phyloP scores from a whole-genome alignment of 441 rosid genomes.

The Erysimum cheiri region DNA sequence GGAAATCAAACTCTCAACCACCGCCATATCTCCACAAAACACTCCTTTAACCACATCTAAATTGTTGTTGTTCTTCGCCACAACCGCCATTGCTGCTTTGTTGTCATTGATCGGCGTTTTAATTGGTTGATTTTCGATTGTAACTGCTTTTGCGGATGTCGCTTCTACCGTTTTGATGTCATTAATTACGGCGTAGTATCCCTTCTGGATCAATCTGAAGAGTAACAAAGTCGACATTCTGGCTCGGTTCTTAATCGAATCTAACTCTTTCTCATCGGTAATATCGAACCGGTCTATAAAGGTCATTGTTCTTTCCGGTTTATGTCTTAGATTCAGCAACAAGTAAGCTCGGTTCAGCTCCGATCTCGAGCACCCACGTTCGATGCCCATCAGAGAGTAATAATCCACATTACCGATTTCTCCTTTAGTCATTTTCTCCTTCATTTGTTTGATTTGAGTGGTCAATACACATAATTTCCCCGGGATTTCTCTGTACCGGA shows the following conservation, averaged over 20 bases:
- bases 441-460: neutral
- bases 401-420: neutral
- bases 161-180: neutral
- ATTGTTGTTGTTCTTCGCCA: neutral
- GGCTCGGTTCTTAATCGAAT: neutral
- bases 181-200: neutral
- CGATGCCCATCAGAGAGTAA: neutral
- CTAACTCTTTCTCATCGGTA: neutral
- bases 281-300: neutral
- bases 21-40: slow-evolving; percentile 6
- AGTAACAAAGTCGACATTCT: slow-evolving; percentile 5
- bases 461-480: slow-evolving; percentile 1
- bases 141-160: neutral
- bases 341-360: neutral
- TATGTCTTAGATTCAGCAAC: neutral
- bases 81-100: neutral
- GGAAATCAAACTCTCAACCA: slow-evolving; percentile 1
- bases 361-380: slow-evolving; percentile 5
- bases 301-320: neutral
- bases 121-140: neutral
- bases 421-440: neutral
- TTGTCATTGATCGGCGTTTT: neutral
- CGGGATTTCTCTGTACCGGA: slow-evolving; percentile 15
- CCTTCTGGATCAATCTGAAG: neutral
- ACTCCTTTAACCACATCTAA: neutral